Base-by-base conservation (phyloP, 768 basidiomycete species). In the Boletus patriciae region DNA sequence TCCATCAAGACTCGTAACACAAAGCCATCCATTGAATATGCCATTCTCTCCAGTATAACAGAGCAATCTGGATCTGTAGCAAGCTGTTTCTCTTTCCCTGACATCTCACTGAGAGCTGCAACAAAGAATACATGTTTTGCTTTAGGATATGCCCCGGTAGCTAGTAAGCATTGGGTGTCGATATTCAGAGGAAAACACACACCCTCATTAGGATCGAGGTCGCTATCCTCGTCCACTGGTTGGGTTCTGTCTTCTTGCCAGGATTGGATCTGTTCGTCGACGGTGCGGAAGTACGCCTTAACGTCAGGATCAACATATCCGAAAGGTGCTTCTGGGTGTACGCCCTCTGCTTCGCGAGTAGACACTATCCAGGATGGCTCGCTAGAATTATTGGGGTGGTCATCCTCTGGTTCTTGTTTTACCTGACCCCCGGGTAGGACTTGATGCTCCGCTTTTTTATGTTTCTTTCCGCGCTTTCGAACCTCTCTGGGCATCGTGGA, bases 31-130 rank as follows among this genome's bases (percentile, higher is more conserved):
- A 98, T 94, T 2, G 94, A 94, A 67, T 94, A 82, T 11, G 85
- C 68, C 81, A 98, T 87, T 62, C 95, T 80, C 71, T 99, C 97
- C 52, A 99, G 71, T 45, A 98, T 83, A 12, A 88, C 79, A 1
- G 95, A 94, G 66, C 93, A 95, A 57, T 98, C 94, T 6, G 92
- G 91, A 71, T 99, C 97, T 1, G 94, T 94, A 0, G 94, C 86
- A 12, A 97, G 83, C 58, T 89, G 86, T 50, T 88, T 87, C 74
- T 98, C 97, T 70, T 96, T 94, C 6, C 83, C 87, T 23, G 80
- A 79, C 83, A 97, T 89, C 65, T 97, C 92, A 18, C 80, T 78
- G 29, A 98, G 74, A 19, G 94, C 92, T 2, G 94, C 90, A 29
- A 87, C 74, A 52, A 96, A 82, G 64, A 96, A 91, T 55, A 90